These are phyloP conservation scores for Melanogaster broomeanus DNA, from an alignment of 768 basidiomycete genomes.

Conservation along the genomic window DNA sequence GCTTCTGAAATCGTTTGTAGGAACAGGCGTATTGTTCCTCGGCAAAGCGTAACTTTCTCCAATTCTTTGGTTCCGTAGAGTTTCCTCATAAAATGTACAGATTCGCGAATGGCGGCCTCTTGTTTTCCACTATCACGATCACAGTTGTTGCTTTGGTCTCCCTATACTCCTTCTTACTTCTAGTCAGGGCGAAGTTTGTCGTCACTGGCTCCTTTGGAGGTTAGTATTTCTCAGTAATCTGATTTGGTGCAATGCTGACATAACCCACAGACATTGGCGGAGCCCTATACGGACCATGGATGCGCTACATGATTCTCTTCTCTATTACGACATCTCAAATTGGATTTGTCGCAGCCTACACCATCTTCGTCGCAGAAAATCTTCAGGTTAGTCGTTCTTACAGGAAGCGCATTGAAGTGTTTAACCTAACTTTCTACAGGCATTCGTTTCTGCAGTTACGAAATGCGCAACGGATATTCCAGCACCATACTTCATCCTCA, in stretches of 20 bases:
- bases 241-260: constrained; percentile 3
- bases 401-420: background rate
- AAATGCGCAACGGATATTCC: constrained; percentile 68
- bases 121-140: constrained; percentile 83
- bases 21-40: constrained; percentile 93
- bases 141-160: constrained; percentile 83
- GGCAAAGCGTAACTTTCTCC: constrained; percentile 72
- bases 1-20: constrained; percentile 92
- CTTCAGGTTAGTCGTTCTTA: constrained; percentile 47
- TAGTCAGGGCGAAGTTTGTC: constrained; percentile 84
- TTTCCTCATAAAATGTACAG: constrained; percentile 38
- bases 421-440: constrained; percentile 41
- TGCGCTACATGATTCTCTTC: constrained; percentile 85
- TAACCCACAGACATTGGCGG: constrained; percentile 82
- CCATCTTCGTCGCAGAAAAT: constrained; percentile 94
- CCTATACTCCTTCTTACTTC: constrained; percentile 89
- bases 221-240: constrained; percentile 32
- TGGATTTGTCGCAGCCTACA: constrained; percentile 89
- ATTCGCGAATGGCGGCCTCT: constrained; percentile 92
- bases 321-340: constrained; percentile 90
- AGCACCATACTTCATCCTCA: constrained; percentile 78
- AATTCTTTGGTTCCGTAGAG: background rate
- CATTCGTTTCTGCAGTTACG: constrained; percentile 81
- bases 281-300: constrained; percentile 85
- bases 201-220: constrained; percentile 95